Percentiles rank a stretch among this genome's conserved stretches.
phyloP scores from a whole-genome alignment of 768 basidiomycete species.

The Lentinula lateritia region DNA sequence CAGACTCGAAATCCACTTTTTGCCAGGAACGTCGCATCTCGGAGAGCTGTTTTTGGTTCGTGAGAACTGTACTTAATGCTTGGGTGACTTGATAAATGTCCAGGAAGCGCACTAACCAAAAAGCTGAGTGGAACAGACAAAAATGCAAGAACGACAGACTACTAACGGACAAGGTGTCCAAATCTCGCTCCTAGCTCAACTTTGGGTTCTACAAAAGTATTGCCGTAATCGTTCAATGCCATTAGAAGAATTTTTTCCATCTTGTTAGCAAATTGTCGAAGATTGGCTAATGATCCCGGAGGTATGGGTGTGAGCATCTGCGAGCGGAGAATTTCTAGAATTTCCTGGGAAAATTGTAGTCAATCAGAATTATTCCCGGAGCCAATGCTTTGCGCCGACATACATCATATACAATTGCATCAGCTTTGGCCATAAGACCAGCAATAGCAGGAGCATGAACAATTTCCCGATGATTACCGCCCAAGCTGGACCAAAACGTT shows the following conservation, averaged over 20 bases:
- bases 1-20: conserved; percentile 86
- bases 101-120: conserved; percentile 70
- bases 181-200: conserved; percentile 89
- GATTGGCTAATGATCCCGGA: conserved; percentile 56
- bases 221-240: conserved; percentile 77
- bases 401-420: conserved; percentile 89
- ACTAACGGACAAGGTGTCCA: conserved; percentile 84
- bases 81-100: conserved; percentile 92
- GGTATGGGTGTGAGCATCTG: conserved; percentile 81
- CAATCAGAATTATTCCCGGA: conserved; percentile 6
- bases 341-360: conserved; percentile 53
- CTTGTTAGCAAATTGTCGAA: conserved; percentile 81
- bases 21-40: conserved; percentile 89
- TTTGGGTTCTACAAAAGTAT: conserved; percentile 88
- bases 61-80: conserved; percentile 82
- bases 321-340: conserved; percentile 76
- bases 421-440: conserved; percentile 83
- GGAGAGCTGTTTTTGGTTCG: conserved; percentile 76
- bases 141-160: conserved; percentile 3
- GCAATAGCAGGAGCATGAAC: conserved; percentile 88
- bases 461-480: conserved; percentile 75
- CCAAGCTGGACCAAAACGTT: conserved; percentile 77
- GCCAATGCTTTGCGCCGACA: conserved; percentile 10
- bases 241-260: conserved; percentile 87
- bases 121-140: conserved; percentile 5